Percentiles rank a stretch among this genome's conserved stretches.
phyloP scores from a whole-genome alignment of 2,329 filamentous ascomycete genomes.

The Penicillium sp. region DNA sequence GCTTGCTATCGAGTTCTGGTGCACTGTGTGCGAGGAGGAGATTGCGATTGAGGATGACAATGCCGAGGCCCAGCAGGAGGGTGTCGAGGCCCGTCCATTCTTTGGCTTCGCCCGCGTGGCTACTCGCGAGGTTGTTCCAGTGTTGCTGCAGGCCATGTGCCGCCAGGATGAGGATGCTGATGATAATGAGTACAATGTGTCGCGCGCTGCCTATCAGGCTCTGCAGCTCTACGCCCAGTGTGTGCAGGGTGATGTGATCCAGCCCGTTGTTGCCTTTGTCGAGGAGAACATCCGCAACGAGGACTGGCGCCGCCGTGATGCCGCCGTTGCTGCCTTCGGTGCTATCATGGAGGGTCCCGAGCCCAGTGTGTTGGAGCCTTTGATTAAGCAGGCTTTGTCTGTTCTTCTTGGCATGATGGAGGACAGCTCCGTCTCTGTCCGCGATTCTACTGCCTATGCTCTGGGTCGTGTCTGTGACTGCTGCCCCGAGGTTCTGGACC shows the following conservation, averaged over 20 bases:
- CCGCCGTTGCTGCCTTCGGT: slow-evolving; percentile 93
- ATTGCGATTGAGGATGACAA: slow-evolving; percentile 98
- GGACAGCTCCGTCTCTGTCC: slow-evolving; percentile 82
- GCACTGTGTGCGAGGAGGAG: slow-evolving; percentile 99
- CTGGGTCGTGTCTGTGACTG: slow-evolving; percentile 94
- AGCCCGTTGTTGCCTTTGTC: slow-evolving; percentile 84
- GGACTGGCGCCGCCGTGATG: slow-evolving; percentile 93
- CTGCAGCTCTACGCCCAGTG: slow-evolving; percentile 93
- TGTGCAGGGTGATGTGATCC: slow-evolving; percentile 78
- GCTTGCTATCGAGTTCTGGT: slow-evolving; percentile 98
- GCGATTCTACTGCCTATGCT: slow-evolving; percentile 93
- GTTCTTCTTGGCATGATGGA: slow-evolving; percentile 92
- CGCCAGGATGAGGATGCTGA: slow-evolving; percentile 97
- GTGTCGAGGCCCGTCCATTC: slow-evolving; percentile 81
- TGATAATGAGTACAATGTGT: slow-evolving; percentile 97
- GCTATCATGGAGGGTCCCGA: slow-evolving; percentile 99
- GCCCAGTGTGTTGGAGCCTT: slow-evolving; percentile 83
- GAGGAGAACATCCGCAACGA: slow-evolving; percentile 85
- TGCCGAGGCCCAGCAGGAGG: slow-evolving; percentile 67
- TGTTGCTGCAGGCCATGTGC: slow-evolving; percentile 81
- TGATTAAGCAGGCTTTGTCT: slow-evolving; percentile 91
- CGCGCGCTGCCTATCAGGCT: slow-evolving; percentile 93
- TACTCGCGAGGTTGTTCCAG: slow-evolving; percentile 89
- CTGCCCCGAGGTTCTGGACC: slow-evolving; percentile 88
- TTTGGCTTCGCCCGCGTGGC: slow-evolving; percentile 96